Evolutionary conservation across 306 rosid genomes (phyloP).

Genomic region (Begonia masoniana): DNA sequence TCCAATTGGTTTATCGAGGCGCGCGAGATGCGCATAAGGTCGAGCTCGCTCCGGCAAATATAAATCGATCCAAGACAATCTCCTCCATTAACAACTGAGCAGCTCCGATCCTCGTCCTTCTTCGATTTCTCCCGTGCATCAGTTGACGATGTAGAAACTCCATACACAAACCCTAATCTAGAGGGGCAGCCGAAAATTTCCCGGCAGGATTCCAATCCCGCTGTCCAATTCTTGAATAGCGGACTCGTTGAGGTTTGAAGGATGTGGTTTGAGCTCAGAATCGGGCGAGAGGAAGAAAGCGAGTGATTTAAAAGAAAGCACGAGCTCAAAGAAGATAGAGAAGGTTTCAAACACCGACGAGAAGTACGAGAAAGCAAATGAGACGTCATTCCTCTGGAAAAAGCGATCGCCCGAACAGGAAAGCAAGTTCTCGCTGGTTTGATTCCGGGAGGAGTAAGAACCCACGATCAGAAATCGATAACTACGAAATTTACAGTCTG

Average conservation of each 20-base stretch:
- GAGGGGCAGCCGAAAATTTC: slow-evolving; percentile 12
- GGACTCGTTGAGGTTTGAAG: neutral
- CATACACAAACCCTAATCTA: slow-evolving; percentile 22
- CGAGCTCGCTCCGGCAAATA: slow-evolving; percentile 48
- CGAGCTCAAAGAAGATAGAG: slow-evolving; percentile 12
- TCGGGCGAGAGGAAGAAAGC: slow-evolving; percentile 14
- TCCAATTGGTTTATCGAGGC: slow-evolving; percentile 90
- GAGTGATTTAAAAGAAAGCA: slow-evolving; percentile 12
- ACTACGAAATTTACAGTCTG: too few species aligned
- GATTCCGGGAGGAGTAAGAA: too few species aligned
- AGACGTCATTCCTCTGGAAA: slow-evolving; percentile 17
- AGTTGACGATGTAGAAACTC: slow-evolving; percentile 34
- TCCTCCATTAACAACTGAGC: slow-evolving; percentile 13
- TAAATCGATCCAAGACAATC: slow-evolving; percentile 48
- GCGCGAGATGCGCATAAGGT: slow-evolving; percentile 84
- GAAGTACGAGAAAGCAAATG: slow-evolving; percentile 21
- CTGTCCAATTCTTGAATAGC: slow-evolving; percentile 11
- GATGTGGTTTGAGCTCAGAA: slow-evolving; percentile 2
- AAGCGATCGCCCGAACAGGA: neutral
- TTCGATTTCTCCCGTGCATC: slow-evolving; percentile 17
- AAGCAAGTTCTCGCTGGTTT: too few species aligned
- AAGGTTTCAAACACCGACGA: slow-evolving; percentile 24
- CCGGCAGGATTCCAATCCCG: slow-evolving; percentile 5
- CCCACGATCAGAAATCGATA: too few species aligned
- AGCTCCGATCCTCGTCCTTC: slow-evolving; percentile 17